Percentiles rank a stretch among this genome's conserved stretches.
Conservation (phyloP, 2,329 filamentous ascomycete genomes). For the Lasiodiplodia hormozganensis region DNA sequence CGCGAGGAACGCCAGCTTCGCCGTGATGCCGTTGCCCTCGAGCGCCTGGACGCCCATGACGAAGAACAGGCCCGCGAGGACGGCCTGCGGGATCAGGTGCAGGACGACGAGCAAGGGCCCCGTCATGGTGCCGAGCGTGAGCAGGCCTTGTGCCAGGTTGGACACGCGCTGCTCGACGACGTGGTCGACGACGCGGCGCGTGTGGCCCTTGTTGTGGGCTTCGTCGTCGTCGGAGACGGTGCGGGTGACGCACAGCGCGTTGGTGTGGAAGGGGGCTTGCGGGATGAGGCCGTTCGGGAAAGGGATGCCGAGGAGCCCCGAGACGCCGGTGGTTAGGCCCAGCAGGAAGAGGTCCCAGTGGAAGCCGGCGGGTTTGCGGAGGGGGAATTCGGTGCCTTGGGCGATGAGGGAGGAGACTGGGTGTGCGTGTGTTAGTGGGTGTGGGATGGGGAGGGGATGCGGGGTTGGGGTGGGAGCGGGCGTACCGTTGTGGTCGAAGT, state of each 20-base stretch:
- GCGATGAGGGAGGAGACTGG: conserved; percentile 60
- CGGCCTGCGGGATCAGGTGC: conserved; percentile 60
- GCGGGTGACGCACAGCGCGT: conserved; percentile 54
- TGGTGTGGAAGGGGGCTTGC: conserved; percentile 66
- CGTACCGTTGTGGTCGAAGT: conserved; percentile 78
- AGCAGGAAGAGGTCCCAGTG: conserved; percentile 68
- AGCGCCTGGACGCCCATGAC: conserved; percentile 62
- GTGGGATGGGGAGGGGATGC: no score
- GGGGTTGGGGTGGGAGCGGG: no score
- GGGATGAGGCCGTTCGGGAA: conserved; percentile 66
- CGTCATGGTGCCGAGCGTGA: conserved; percentile 63
- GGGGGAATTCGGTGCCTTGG: conserved; percentile 62
- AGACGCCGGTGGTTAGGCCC: conserved; percentile 62
- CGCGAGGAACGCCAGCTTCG: conserved; percentile 58
- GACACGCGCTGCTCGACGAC: conserved; percentile 65
- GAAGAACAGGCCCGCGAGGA: conserved; percentile 65
- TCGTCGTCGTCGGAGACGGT: conserved; percentile 47
- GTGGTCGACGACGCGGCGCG: conserved; percentile 51
- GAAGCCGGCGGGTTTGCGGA: conserved; percentile 66
- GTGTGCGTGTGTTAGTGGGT: no score
- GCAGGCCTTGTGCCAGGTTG: conserved; percentile 63
- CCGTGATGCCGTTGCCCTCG: conserved; percentile 60
- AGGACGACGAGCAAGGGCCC: conserved; percentile 61
- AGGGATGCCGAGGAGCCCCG: conserved; percentile 63
- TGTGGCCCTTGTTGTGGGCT: conserved; percentile 52